Evolutionary conservation across 2,329 filamentous ascomycete genomes (phyloP).

Genomic region (Fusarium sp.): DNA sequence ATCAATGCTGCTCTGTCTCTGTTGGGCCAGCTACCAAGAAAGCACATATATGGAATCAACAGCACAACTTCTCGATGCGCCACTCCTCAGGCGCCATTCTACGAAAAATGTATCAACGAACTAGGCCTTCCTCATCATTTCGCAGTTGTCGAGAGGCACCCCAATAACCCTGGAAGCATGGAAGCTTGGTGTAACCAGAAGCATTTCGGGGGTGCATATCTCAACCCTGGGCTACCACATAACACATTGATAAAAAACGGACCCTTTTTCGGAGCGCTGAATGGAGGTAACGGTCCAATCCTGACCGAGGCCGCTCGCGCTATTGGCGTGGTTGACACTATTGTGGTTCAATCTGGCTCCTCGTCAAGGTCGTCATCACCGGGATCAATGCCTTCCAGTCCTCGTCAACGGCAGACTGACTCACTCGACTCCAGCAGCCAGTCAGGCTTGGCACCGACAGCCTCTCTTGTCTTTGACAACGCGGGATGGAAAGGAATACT

Average conservation of each 20-base stretch:
- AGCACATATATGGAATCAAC: slow-evolving; percentile 83
- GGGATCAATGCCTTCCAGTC: slow-evolving; percentile 61
- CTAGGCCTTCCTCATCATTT: slow-evolving; percentile 89
- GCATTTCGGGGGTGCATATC: slow-evolving; percentile 84
- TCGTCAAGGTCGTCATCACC: slow-evolving; percentile 59
- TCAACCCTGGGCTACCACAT: slow-evolving; percentile 77
- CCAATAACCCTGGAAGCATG: slow-evolving; percentile 72
- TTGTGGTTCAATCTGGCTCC: slow-evolving; percentile 69
- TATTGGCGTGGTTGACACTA: slow-evolving; percentile 86
- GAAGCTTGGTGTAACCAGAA: slow-evolving; percentile 79
- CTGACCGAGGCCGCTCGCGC: slow-evolving; percentile 81
- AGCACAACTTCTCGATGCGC: slow-evolving; percentile 71
- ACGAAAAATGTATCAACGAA: slow-evolving; percentile 85
- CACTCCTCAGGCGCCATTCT: slow-evolving; percentile 83
- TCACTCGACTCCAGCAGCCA: slow-evolving; percentile 39
- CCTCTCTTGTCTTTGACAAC: slow-evolving; percentile 80
- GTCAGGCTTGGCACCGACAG: slow-evolving; percentile 58
- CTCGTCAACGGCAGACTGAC: slow-evolving; percentile 52
- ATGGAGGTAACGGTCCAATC: slow-evolving; percentile 63
- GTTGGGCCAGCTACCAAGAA: slow-evolving; percentile 83
- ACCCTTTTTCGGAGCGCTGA: slow-evolving; percentile 62
- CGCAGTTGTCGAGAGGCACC: slow-evolving; percentile 77
- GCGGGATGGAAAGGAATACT: slow-evolving; percentile 88
- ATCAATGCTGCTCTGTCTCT: slow-evolving; percentile 84
- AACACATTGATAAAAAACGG: slow-evolving; percentile 69